A percentile compares a stretch with the other conserved stretches of the same genome.
Evolutionary conservation across 2,329 filamentous ascomycete genomes (phyloP).

Genomic region (Nothophaeocryptopus gaeumannii): DNA sequence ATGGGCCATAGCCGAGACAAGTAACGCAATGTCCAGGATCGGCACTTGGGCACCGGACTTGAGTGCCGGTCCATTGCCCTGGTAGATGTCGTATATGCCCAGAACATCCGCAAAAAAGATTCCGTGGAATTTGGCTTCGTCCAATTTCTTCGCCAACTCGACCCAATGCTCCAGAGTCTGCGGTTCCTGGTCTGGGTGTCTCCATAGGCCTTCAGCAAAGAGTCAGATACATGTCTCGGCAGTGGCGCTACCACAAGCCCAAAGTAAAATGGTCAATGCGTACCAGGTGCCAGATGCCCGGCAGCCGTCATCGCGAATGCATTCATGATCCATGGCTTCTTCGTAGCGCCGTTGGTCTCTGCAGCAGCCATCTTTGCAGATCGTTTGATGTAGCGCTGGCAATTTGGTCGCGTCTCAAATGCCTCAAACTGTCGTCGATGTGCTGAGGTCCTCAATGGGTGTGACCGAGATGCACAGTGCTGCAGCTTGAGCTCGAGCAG

Average conservation of each 20-base stretch:
- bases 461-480: no score
- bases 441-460: no score
- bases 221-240: constrained; percentile 3
- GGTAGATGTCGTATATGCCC: constrained; percentile 49
- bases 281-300: constrained; percentile 46
- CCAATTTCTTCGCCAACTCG: constrained; percentile 46
- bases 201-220: constrained; percentile 27
- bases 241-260: not conserved
- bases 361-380: not conserved
- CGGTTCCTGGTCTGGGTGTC: constrained; percentile 36
- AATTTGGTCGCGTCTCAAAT: no score
- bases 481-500: no score
- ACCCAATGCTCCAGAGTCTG: constrained; percentile 49
- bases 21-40: constrained; percentile 53
- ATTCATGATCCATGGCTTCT: constrained; percentile 46
- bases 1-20: constrained; percentile 47
- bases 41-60: constrained; percentile 65
- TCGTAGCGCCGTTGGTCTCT: not conserved
- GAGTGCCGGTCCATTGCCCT: constrained; percentile 49
- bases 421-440: no score
- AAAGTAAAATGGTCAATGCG: not conserved
- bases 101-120: constrained; percentile 53
- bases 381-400: no score
- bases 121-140: constrained; percentile 50
- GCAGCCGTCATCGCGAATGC: constrained; percentile 50